Evolutionary conservation across 768 basidiomycete species (phyloP).

Genomic region (Lepiota brunneoincarnata): DNA sequence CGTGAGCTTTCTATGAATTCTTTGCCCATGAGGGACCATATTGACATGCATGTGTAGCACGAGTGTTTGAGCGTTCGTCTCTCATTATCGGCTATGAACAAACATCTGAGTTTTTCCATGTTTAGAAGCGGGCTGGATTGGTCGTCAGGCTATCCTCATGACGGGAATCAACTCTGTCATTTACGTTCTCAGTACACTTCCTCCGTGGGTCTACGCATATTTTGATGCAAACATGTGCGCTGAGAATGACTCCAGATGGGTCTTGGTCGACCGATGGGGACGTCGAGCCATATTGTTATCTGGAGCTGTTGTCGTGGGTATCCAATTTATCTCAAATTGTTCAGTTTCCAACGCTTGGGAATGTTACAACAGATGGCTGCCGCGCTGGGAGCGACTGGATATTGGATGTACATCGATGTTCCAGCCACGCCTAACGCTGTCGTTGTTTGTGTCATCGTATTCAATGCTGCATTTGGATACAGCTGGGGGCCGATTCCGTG

Average conservation of each 20-base stretch:
- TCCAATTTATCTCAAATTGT: not conserved
- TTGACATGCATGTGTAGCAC: conserved; percentile 40
- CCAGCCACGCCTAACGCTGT: conserved; percentile 84
- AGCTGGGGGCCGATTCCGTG: conserved; percentile 91
- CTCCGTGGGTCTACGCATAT: conserved; percentile 59
- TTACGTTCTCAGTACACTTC: conserved; percentile 76
- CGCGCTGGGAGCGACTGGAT: conserved; percentile 78
- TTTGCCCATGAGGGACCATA: conserved; percentile 8
- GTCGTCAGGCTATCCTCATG: conserved; percentile 92
- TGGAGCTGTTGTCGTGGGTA: conserved; percentile 74
- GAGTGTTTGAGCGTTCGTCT: conserved; percentile 83
- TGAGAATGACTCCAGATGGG: conserved; percentile 61
- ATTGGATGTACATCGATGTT: conserved; percentile 92
- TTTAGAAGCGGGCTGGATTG: conserved; percentile 92
- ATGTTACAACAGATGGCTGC: conserved; percentile 69
- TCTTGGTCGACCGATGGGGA: conserved; percentile 90
- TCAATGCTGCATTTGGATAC: conserved; percentile 93
- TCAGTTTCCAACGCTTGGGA: not conserved
- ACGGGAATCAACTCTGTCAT: conserved; percentile 90
- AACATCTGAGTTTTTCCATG: conserved; percentile 9
- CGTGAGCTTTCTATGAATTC: conserved; percentile 49
- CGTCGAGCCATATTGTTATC: conserved; percentile 82
- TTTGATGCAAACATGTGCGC: not conserved
- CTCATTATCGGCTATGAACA: not conserved
- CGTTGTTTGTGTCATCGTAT: conserved; percentile 85